Percentiles rank a stretch among this genome's conserved stretches.
phyloP scores from a whole-genome alignment of 1,139 yeast species.

The Hanseniaspora uvarum region DNA sequence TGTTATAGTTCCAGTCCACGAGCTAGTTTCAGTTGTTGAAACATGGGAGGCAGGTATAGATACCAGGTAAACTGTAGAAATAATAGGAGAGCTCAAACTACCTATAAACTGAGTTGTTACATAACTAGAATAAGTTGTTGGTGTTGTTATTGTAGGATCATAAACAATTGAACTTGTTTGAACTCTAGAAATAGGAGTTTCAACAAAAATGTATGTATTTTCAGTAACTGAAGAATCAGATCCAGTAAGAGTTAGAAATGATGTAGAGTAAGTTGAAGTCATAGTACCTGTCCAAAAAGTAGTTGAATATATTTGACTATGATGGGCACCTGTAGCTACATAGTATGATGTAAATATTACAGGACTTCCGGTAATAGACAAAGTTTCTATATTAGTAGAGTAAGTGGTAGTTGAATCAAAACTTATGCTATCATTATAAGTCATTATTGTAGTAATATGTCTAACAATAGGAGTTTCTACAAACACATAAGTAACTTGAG shows the following conservation, averaged over 20 bases:
- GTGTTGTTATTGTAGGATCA: conserved; percentile 11
- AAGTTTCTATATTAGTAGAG: conserved; percentile 19
- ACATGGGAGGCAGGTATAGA: conserved; percentile 16
- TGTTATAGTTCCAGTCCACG: conserved; percentile 11
- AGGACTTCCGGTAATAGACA: conserved; percentile 16
- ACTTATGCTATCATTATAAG: conserved; percentile 14
- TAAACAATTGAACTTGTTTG: conserved; percentile 1
- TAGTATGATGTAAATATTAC: conserved; percentile 10
- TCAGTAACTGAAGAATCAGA: conserved; percentile 18
- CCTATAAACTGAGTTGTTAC: not conserved
- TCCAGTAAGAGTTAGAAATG: conserved; percentile 16
- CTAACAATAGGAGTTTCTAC: conserved; percentile 18
- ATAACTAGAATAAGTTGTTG: conserved; percentile 17
- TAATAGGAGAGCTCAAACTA: not conserved
- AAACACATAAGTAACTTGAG: conserved; percentile 1
- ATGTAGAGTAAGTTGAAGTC: conserved; percentile 19
- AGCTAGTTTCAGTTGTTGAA: not conserved
- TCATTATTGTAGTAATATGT: not conserved
- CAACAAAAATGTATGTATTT: conserved; percentile 18
- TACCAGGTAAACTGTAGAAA: conserved; percentile 7
- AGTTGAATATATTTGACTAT: conserved; percentile 17
- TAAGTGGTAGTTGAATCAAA: conserved; percentile 15
- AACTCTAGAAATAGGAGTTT: conserved; percentile 18
- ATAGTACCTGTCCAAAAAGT: conserved; percentile 19
- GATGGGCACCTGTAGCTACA: conserved; percentile 18